Conservation (phyloP, 164 flowering plant species). For the Hamamelis virginiana region DNA sequence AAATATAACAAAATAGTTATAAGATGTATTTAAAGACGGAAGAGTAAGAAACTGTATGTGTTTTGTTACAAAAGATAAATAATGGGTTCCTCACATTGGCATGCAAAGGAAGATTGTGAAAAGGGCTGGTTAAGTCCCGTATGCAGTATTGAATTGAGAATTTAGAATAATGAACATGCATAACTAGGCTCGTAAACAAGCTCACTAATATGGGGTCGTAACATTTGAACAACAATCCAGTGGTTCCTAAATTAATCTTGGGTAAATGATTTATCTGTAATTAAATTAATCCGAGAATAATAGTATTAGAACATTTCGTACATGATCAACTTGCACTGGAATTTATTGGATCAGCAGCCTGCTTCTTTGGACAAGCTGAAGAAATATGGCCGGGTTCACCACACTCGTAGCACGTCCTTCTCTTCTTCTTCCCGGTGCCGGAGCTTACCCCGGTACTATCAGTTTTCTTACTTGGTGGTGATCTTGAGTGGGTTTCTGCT, state of each 20-base stretch:
- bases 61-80: too few relatives aligned
- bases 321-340: slow-evolving; percentile 7
- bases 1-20: too few relatives aligned
- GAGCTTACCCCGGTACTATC: slow-evolving; percentile 6
- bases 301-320: background rate
- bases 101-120: too few relatives aligned
- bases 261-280: background rate
- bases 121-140: too few relatives aligned
- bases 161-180: too few relatives aligned
- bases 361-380: slow-evolving; percentile 67
- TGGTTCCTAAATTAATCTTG: background rate
- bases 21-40: too few relatives aligned
- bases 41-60: too few relatives aligned
- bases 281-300: too few relatives aligned
- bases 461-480: background rate
- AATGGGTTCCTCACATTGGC: too few relatives aligned
- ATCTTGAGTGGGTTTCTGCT: too few relatives aligned
- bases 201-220: slow-evolving; percentile 3
- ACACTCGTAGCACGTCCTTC: slow-evolving; percentile 77
- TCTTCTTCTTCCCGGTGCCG: slow-evolving; percentile 52
- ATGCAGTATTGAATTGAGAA: too few relatives aligned
- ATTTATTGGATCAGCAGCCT: slow-evolving; percentile 27
- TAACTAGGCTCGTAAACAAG: background rate
- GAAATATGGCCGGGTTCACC: slow-evolving; percentile 78
- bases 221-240: too few relatives aligned